These are phyloP conservation scores for Candida pseudocylindracea DNA, from an alignment of 1,139 yeast genomes.

Conservation along the genomic window DNA sequence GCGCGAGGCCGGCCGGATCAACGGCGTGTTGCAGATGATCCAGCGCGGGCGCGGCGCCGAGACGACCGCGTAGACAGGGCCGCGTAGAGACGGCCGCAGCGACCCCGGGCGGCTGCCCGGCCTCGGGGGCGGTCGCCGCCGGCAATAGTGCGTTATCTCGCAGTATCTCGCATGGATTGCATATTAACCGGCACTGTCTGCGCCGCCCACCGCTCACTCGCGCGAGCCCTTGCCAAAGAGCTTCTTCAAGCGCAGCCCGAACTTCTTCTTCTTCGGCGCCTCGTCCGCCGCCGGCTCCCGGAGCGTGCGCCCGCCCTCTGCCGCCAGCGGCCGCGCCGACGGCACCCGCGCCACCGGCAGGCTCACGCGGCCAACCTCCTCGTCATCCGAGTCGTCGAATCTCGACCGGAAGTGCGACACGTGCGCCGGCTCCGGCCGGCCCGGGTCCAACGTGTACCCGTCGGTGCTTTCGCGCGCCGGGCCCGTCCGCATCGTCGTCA, in stretches of 20 bases:
- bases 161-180: too few relatives aligned
- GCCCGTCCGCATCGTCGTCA: too few relatives aligned
- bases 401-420: constrained; percentile 15
- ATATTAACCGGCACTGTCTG: too few relatives aligned
- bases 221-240: not conserved
- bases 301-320: not conserved
- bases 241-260: not conserved
- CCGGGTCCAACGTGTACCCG: not conserved
- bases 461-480: too few relatives aligned
- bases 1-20: constrained; percentile 70
- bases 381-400: constrained; percentile 32
- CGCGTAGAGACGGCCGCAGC: too few relatives aligned
- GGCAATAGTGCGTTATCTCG: too few relatives aligned
- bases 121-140: too few relatives aligned
- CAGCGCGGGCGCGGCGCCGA: too few relatives aligned
- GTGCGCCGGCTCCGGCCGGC: constrained; percentile 1
- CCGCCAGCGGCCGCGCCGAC: constrained; percentile 1
- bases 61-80: too few relatives aligned
- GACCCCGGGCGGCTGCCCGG: too few relatives aligned
- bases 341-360: constrained; percentile 2
- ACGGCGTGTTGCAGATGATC: constrained; percentile 63
- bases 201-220: too few relatives aligned
- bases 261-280: constrained; percentile 3
- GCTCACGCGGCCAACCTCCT: constrained; percentile 2
- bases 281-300: constrained; percentile 1